Percentiles rank a stretch among this genome's conserved stretches.
phyloP scores from a whole-genome alignment of 129 eudicot genomes.

The Chrysanthemum lavandulifolium region DNA sequence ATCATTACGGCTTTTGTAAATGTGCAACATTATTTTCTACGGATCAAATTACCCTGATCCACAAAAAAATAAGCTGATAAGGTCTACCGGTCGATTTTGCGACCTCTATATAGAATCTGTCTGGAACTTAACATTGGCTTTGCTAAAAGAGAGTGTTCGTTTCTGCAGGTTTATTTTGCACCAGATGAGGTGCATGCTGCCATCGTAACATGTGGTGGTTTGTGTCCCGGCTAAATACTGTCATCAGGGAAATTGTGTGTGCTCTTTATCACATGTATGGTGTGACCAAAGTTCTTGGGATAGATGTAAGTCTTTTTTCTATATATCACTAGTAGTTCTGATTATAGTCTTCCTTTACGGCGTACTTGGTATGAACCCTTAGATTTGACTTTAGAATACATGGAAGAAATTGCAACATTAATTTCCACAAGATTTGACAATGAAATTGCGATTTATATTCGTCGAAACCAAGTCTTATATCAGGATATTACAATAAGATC shows the following conservation, averaged over 20 bases:
- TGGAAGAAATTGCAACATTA: not conserved
- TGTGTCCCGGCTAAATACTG: constrained; percentile 92
- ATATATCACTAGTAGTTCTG: not conserved
- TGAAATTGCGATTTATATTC: not conserved
- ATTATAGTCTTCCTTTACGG: not conserved
- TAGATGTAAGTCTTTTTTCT: constrained; percentile 58
- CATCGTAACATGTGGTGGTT: constrained; percentile 89
- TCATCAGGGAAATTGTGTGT: constrained; percentile 88
- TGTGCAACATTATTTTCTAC: not conserved
- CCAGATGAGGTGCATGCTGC: constrained; percentile 91
- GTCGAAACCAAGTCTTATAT: not conserved
- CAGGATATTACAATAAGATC: not conserved
- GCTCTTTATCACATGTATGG: constrained; percentile 90
- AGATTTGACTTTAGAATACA: not conserved
- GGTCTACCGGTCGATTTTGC: not conserved
- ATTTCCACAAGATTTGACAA: not conserved
- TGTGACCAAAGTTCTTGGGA: constrained; percentile 79
- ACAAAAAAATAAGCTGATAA: too few relatives aligned
- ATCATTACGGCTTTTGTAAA: not conserved
- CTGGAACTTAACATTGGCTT: constrained; percentile 14
- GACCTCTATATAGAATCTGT: not conserved
- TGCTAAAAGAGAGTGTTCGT: constrained; percentile 28
- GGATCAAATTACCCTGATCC: too few relatives aligned
- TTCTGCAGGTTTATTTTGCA: constrained; percentile 71
- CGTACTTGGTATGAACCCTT: not conserved